Evolutionary conservation across 2,329 filamentous ascomycete genomes (phyloP), one percentile per base, ranked within the genome.

Genomic region (Lachnellula suecica): DNA sequence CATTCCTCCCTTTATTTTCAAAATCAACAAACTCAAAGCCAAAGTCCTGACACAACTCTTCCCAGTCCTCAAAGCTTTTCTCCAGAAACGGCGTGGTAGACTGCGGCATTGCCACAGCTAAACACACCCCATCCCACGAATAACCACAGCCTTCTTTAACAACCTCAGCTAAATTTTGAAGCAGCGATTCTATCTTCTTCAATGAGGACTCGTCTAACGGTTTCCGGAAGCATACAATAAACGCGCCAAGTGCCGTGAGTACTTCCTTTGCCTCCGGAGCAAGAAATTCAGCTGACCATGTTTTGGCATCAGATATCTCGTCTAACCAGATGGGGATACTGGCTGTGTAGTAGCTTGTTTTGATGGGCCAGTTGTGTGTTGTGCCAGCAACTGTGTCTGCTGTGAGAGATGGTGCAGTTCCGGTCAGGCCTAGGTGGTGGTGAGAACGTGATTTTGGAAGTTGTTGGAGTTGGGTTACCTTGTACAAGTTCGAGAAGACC

Each of bases 281-380:
- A 1, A 86, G 74, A 60, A 87, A 88, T 0, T 79, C 78, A 2
- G 66, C 66, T 0, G 80, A 72, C 84, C 84, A 88, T 31, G 44
- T 40, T 10, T 49, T 19, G 2, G 65, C 58, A 10, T 54, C 47
- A 5, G 72, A 62, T 52, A 85, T 74, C 42, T 85, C 73, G 63
- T 88, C 85, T n/a, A 88, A 74, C 85, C 85, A 88, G 59, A 88
- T 74, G 40, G 84, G 83, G 3, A 88, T 72, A 0, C 73, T 73
- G 48, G 82, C 76, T 22, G 70, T 75, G 71, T 87, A 88, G 72
- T 88, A 88, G 13, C 72, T 62, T 19, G 83, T 88, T 54, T 74
- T 74, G 49, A 88, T 70, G 8, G 69, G 53, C 27, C 84, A 74
- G 40, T 70, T 66, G 61, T 87, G 84, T 15, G 83, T 83, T 29